These are phyloP conservation scores for Ophiobolus disseminans DNA, from an alignment of 2,329 filamentous ascomycete species.

Conservation along the genomic window DNA sequence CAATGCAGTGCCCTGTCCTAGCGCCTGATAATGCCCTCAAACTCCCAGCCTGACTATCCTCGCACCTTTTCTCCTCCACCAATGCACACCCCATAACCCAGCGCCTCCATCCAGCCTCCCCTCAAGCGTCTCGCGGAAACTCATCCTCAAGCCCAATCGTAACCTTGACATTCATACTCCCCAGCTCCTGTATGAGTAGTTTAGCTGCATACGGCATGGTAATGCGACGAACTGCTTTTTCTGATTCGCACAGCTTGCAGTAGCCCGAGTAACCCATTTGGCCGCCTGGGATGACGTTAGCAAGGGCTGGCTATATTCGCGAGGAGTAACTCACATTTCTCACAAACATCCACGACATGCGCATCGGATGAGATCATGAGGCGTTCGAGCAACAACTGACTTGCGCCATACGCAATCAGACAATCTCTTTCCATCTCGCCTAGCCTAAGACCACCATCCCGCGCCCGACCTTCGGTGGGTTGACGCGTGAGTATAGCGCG, in stretches of 20 bases:
- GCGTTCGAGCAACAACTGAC: constrained; percentile 87
- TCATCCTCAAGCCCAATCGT: constrained; percentile 90
- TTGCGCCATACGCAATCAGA: constrained; percentile 94
- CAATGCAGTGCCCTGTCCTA: constrained; percentile 17
- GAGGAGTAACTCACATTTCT: constrained; percentile 65
- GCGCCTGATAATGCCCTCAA: background rate
- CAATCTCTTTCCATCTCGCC: constrained; percentile 99
- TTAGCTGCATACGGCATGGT: constrained; percentile 98
- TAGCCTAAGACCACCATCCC: constrained; percentile 88
- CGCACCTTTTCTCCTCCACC: too few species aligned
- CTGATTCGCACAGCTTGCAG: constrained; percentile 91
- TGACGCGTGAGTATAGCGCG: constrained; percentile 91
- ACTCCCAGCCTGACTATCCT: too few species aligned
- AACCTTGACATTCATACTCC: constrained; percentile 99
- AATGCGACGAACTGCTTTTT: constrained; percentile 85
- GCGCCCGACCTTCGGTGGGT: constrained; percentile 91
- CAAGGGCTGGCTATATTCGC: background rate
- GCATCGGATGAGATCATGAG: constrained; percentile 95
- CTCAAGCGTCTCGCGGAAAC: constrained; percentile 66
- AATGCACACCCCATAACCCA: too few species aligned
- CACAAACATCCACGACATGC: constrained; percentile 91
- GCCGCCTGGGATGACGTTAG: constrained; percentile 55
- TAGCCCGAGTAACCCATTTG: constrained; percentile 95
- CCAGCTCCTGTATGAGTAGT: constrained; percentile 90
- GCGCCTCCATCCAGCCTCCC: background rate